Evolutionary conservation across 1,284 basidiomycete genomes (phyloP), one percentile per base, ranked within the genome.

Genomic region (Puccinia novopanici): DNA sequence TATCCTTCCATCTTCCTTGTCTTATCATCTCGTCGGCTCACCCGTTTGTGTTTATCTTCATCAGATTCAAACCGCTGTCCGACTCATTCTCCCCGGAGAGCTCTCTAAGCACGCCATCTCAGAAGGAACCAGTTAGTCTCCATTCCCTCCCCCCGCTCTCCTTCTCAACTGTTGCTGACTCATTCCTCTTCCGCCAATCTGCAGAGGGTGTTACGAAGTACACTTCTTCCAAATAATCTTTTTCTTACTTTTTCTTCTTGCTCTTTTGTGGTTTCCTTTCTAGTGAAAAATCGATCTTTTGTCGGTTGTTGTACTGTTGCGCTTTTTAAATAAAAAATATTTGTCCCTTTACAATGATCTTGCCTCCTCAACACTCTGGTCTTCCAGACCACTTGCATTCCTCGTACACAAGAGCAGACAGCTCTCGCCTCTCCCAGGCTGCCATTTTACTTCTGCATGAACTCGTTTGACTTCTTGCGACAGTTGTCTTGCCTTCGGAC

Each of bases 11-110:
- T 22, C 37, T 5, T 59, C 30, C 22, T n/a, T n/a, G 4, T 3
- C 10, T 19, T 30, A 10, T n/a, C n/a, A n/a, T n/a, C n/a, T n/a
- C n/a, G n/a, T n/a, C n/a, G n/a, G n/a, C n/a, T n/a, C n/a, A 37
- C 37, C 27, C 1, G 6, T 84, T 83, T 84, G 82, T 67, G 83
- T 84, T 82, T 84, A 84, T 22, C 13, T 9, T n/a, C 17, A 19
- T 19, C 45, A 76, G 87, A 95, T 95, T 85, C 93, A 95, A 87
- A 95, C 94, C 70, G 90, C 92, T 76, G 93, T 95, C 71, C 92
- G 93, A 82, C 90, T 96, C 61, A 95, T 96, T 87, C 91, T 96
- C 3, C 93, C 93, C 84, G 92, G 92, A 87, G 92, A 93, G 87
- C 89, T 92, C 63, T 91, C 91, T 83, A 92, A 92, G 88, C 91